These are phyloP conservation scores for Mycena kentingensis DNA, from an alignment of 768 basidiomycete genomes.

Conservation along the genomic window DNA sequence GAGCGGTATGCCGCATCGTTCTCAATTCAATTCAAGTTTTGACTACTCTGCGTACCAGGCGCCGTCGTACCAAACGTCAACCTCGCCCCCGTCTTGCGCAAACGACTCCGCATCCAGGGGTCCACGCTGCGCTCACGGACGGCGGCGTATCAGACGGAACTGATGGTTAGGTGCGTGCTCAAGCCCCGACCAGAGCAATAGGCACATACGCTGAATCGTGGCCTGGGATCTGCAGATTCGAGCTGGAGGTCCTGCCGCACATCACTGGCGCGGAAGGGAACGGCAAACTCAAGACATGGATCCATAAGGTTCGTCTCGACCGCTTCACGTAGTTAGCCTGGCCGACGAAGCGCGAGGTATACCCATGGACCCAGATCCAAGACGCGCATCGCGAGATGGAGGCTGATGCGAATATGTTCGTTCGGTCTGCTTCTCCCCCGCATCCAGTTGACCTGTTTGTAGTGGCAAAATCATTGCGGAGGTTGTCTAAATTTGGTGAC, in stretches of 20 bases:
- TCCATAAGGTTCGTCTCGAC: constrained; percentile 64
- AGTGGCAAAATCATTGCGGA: constrained; percentile 54
- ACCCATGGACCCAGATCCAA: constrained; percentile 76
- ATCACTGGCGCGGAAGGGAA: constrained; percentile 59
- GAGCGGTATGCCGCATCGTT: constrained; percentile 52
- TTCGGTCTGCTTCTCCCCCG: constrained; percentile 10
- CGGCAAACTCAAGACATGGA: constrained; percentile 69
- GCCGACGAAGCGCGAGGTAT: constrained; percentile 52
- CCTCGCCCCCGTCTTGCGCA: constrained; percentile 71
- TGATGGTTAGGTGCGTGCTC: constrained; percentile 55
- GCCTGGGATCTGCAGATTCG: constrained; percentile 46
- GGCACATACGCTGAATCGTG: neutral
- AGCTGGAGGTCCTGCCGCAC: constrained; percentile 50
- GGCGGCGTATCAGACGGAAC: constrained; percentile 72
- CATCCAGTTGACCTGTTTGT: constrained; percentile 10
- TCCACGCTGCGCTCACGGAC: constrained; percentile 81
- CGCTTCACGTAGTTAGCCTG: constrained; percentile 10
- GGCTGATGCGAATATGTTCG: constrained; percentile 56
- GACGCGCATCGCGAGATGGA: constrained; percentile 86
- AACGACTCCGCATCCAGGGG: constrained; percentile 86
- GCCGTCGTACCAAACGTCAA: constrained; percentile 51
- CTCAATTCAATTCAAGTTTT: constrained; percentile 16
- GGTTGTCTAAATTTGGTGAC: constrained; percentile 37
- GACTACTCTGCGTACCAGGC: constrained; percentile 40
- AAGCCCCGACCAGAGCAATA: neutral